Base-by-base conservation (phyloP, 257 asterid genomes). In the Nicotiana sylvestris region DNA sequence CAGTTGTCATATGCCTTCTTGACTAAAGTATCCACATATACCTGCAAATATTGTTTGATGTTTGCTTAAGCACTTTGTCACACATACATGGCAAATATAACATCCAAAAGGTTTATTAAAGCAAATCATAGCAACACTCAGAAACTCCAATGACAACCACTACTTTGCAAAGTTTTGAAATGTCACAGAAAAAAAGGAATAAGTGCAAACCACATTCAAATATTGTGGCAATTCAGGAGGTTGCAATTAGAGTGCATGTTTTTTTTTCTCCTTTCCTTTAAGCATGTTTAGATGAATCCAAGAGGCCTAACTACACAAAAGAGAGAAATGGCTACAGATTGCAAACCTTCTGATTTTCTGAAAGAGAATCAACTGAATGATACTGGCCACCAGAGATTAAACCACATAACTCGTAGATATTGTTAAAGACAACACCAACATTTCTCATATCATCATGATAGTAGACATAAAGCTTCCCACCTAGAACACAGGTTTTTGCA, bases 1-100 rank as follows among this genome's bases (percentile, higher is more conserved):
- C 99, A 95, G 84, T 95, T 91, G 57, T 94, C 99, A 86, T 95
- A 95, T 10, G 99, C 99, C 86, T 92, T 92, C 92, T 89, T 94
- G 85, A 95, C 98, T 89, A 94, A 85, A 61, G 92, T 85, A 83
- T 95, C 99, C 72, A 94, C 98, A 83, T 61, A 89, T 32, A 91
- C 89, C 99, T 95, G 96, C 82, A 84, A 82, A 85, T 66, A 80
- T 61, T 58, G 66, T 82, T 81, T 32, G 76, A 21, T 61, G 53
- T 46, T 27, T 27, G 62, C 76, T 56, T 60, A 56, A 70, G 8
- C 17, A 72, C 17, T 9, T 16, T 51, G 5, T 70, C 51, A 15
- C 68, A 18, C 30, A 27, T 8, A 27, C 32, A 27, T 6, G 21
- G 46, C 30, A 72, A 15, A 21, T 46, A 21, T 6, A 72, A 25